Evolutionary conservation across 306 rosid genomes (phyloP).

Genomic region (Luffa aegyptiaca): DNA sequence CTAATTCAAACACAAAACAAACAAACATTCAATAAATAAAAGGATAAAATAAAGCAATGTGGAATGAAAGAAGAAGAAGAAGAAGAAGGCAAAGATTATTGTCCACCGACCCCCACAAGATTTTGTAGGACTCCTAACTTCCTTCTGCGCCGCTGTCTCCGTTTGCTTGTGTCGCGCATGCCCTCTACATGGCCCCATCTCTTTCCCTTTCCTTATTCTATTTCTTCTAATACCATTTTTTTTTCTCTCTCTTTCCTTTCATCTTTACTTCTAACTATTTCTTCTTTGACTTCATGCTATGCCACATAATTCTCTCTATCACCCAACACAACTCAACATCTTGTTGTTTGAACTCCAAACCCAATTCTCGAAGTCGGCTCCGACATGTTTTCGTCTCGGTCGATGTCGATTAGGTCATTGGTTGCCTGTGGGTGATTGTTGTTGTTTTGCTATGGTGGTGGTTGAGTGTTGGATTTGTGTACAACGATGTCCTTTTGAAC

Average conservation of each 20-base stretch:
- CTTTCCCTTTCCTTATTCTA: background rate
- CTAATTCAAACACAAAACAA: too few species aligned
- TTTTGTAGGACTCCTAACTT: background rate
- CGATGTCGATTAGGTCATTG: background rate
- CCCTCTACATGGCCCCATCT: background rate
- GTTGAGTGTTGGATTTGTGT: too few species aligned
- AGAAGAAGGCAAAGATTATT: constrained; percentile 16
- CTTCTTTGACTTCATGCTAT: background rate
- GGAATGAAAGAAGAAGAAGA: constrained; percentile 5
- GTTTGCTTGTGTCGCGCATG: background rate
- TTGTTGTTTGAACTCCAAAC: background rate
- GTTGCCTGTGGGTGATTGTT: background rate
- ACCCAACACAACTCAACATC: background rate
- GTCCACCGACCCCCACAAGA: background rate
- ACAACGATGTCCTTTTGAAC: too few species aligned
- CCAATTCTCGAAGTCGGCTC: background rate
- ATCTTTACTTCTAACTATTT: too few species aligned
- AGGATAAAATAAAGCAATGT: background rate
- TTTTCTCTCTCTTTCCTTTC: background rate
- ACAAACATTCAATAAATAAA: too few species aligned
- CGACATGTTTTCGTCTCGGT: background rate
- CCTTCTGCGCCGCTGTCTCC: background rate
- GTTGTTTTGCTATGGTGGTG: too few species aligned
- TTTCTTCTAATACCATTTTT: background rate
- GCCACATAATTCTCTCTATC: too few species aligned